These are phyloP conservation scores for Vigna mungo DNA, from an alignment of 306 rosid species.

Conservation along the genomic window DNA sequence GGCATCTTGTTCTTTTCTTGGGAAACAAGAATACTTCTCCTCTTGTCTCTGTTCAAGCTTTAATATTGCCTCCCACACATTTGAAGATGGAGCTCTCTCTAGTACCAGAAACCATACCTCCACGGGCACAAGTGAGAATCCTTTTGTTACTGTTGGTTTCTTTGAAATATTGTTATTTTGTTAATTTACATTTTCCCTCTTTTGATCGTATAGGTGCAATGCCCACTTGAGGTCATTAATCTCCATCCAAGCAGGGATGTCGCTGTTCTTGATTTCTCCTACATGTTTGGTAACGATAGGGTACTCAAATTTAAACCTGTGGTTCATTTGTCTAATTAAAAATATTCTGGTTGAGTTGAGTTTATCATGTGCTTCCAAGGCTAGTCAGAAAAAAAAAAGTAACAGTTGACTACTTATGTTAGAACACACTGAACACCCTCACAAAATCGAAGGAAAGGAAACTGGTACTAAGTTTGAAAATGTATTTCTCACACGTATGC, in stretches of 20 bases:
- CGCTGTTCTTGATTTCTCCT: conserved; percentile 94
- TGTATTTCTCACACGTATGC: too few species aligned
- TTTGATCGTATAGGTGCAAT: conserved; percentile 78
- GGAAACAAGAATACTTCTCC: conserved; percentile 96
- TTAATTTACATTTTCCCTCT: conserved; percentile 29
- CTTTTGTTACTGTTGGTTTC: conserved; percentile 26
- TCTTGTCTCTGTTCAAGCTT: conserved; percentile 88
- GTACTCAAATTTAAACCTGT: conserved; percentile 55
- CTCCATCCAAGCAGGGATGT: conserved; percentile 96
- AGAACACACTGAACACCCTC: too few species aligned
- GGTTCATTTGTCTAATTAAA: conserved; percentile 29
- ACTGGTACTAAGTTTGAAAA: too few species aligned
- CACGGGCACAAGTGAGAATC: conserved; percentile 90
- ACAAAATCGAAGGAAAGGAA: too few species aligned
- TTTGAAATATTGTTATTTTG: conserved; percentile 28
- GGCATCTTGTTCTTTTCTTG: conserved; percentile 94
- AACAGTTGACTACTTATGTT: not conserved
- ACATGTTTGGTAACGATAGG: conserved; percentile 83
- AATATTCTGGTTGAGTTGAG: conserved; percentile 19
- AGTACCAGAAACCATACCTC: conserved; percentile 98
- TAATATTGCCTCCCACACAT: conserved; percentile 88
- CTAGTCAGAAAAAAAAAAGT: conserved; percentile 1
- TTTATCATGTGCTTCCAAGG: conserved; percentile 16
- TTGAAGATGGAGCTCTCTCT: conserved; percentile 89
- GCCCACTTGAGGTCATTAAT: conserved; percentile 94